These are phyloP conservation scores for Sporothrix schenckii DNA, from an alignment of 2,329 filamentous ascomycete genomes.

Conservation along the genomic window DNA sequence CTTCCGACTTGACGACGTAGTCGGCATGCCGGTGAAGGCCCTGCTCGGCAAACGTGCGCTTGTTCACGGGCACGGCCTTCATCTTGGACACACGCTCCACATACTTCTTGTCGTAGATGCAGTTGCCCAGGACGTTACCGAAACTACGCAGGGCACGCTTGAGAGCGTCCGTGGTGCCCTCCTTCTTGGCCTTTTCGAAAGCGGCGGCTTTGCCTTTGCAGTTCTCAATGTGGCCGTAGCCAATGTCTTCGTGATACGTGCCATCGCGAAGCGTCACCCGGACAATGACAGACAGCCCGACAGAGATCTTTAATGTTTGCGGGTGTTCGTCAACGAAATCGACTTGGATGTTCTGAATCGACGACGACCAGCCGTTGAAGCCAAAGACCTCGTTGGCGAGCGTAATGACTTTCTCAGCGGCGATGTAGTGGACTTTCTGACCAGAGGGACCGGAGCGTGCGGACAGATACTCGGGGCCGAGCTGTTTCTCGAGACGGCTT, in stretches of 20 bases:
- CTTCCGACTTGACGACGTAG: constrained; percentile 64
- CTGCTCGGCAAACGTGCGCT: constrained; percentile 70
- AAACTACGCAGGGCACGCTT: constrained; percentile 90
- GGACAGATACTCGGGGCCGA: constrained; percentile 95
- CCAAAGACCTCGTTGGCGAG: constrained; percentile 95
- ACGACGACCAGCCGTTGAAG: constrained; percentile 96
- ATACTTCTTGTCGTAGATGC: constrained; percentile 96
- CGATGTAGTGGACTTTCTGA: constrained; percentile 86
- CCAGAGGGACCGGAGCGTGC: constrained; percentile 80
- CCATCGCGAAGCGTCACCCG: constrained; percentile 89
- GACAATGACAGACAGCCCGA: constrained; percentile 88
- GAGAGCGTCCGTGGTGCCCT: constrained; percentile 90
- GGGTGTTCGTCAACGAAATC: constrained; percentile 92
- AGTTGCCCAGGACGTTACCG: constrained; percentile 96
- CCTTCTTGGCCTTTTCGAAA: constrained; percentile 98
- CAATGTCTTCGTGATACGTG: constrained; percentile 96
- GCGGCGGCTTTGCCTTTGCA: constrained; percentile 92
- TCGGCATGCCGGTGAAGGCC: constrained; percentile 81
- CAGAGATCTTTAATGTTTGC: constrained; percentile 74
- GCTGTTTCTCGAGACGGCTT: constrained; percentile 82
- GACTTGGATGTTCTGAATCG: constrained; percentile 91
- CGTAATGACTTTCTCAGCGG: constrained; percentile 95
- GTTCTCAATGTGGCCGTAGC: constrained; percentile 96
- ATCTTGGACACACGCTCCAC: constrained; percentile 86
- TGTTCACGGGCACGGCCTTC: constrained; percentile 68